phyloP scores from a whole-genome alignment of 306 rosid genomes.

The Glycine latifolia region DNA sequence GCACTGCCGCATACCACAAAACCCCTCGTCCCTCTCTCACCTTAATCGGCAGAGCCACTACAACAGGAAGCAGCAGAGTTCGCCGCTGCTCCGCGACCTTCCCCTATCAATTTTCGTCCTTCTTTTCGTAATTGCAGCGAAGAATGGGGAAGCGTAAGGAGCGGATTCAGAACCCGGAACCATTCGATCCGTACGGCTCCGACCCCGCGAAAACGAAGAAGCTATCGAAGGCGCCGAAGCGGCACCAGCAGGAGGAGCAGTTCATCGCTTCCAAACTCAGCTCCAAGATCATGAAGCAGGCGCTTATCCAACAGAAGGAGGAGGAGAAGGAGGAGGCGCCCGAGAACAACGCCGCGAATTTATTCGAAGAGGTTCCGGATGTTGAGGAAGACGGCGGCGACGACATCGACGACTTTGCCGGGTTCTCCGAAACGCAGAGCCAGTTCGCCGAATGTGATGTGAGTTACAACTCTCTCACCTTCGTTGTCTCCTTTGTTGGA shows the following conservation, averaged over 20 bases:
- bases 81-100: too few species aligned
- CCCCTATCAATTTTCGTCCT: too few species aligned
- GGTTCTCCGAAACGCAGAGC: conserved; percentile 70
- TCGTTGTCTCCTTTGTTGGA: too few species aligned
- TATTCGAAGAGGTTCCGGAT: conserved; percentile 43
- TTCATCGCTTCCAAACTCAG: conserved; percentile 67
- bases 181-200: conserved; percentile 63
- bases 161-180: conserved; percentile 77
- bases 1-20: too few species aligned
- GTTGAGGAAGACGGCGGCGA: conserved; percentile 45
- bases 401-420: conserved; percentile 66
- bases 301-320: conserved; percentile 79
- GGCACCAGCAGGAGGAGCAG: conserved; percentile 67
- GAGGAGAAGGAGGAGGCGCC: conserved; percentile 40
- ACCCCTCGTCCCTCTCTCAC: too few species aligned
- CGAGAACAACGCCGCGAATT: conserved; percentile 10
- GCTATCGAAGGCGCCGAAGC: conserved; percentile 63
- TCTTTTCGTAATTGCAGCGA: not conserved
- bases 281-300: conserved; percentile 80
- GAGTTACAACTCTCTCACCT: not conserved
- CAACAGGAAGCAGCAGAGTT: too few species aligned
- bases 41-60: too few species aligned
- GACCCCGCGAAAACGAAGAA: conserved; percentile 57
- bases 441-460: conserved; percentile 57
- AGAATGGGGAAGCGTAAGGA: conserved; percentile 79